Conservation (phyloP, 2,329 filamentous ascomycete species). For the Verticillium zaregamsianum region DNA sequence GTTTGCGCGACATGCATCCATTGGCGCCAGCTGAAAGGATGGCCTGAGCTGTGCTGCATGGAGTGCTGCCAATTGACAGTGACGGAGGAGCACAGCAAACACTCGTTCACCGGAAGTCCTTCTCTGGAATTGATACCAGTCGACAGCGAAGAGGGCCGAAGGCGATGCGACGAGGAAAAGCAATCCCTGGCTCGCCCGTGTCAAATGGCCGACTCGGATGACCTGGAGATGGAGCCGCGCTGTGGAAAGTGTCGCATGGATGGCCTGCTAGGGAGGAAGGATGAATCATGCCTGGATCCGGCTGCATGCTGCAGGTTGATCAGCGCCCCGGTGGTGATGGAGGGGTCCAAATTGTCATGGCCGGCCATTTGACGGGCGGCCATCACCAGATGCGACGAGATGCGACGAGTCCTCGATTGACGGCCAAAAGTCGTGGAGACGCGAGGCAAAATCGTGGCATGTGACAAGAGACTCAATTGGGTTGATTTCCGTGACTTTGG, state of each 20-base stretch:
- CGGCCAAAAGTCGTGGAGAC: conserved; percentile 7
- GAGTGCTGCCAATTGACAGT: neutral
- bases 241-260: neutral
- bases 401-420: conserved; percentile 2
- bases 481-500: conserved; percentile 9
- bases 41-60: neutral
- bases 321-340: neutral
- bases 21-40: neutral
- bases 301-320: neutral
- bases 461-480: conserved; percentile 3
- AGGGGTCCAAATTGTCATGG: conserved; percentile 1
- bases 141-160: neutral
- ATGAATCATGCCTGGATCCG: neutral
- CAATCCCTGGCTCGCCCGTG: neutral
- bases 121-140: neutral
- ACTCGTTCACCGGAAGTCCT: neutral
- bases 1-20: neutral
- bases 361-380: neutral
- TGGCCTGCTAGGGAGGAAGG: neutral
- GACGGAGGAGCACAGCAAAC: neutral
- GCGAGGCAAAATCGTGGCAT: conserved; percentile 16
- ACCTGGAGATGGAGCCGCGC: neutral
- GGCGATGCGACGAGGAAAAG: neutral
- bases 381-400: neutral
- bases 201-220: neutral